phyloP scores from a whole-genome alignment of 164 flowering plant species.

The Warburgia ugandensis region DNA sequence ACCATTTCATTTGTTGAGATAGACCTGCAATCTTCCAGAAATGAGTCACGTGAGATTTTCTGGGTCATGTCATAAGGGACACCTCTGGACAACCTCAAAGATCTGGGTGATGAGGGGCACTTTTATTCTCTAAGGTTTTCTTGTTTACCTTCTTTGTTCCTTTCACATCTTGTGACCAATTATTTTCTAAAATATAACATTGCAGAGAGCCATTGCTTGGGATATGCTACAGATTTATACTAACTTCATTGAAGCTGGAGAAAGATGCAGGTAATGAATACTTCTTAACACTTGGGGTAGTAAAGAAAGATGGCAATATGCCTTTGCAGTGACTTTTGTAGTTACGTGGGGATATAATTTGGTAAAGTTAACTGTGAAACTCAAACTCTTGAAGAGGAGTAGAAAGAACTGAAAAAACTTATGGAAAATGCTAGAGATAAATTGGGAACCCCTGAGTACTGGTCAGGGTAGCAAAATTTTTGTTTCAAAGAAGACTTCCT shows the following conservation, averaged over 20 bases:
- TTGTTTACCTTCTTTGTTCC: not conserved
- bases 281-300: not conserved
- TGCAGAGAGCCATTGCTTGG: constrained; percentile 91
- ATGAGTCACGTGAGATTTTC: not conserved
- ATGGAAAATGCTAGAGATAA: too few relatives aligned
- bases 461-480: too few relatives aligned
- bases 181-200: constrained; percentile 9
- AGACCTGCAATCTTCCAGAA: not conserved
- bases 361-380: too few relatives aligned
- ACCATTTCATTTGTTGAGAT: not conserved
- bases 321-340: not conserved
- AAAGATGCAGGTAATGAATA: constrained; percentile 72
- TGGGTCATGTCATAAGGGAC: too few relatives aligned
- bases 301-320: not conserved
- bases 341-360: not conserved
- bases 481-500: too few relatives aligned
- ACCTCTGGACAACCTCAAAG: too few relatives aligned
- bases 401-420: too few relatives aligned
- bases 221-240: constrained; percentile 85
- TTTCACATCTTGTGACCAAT: not conserved
- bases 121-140: not conserved
- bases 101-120: too few relatives aligned
- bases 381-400: too few relatives aligned
- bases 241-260: constrained; percentile 66
- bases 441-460: too few relatives aligned